Conservation (phyloP, 305 asterid species). For the Fraxinus latifolia region DNA sequence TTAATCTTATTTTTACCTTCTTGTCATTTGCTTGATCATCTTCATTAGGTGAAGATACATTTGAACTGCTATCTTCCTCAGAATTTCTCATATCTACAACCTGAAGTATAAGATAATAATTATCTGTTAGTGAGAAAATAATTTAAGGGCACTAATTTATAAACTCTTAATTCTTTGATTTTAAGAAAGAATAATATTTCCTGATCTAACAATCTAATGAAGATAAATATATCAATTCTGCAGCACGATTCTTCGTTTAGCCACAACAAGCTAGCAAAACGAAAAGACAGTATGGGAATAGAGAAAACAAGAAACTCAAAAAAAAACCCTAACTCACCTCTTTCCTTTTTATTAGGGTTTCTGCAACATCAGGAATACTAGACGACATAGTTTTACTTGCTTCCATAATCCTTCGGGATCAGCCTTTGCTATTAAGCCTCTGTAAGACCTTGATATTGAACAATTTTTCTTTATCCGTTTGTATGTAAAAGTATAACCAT, state of each 20-base stretch:
- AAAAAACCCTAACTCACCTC: constrained; percentile 11
- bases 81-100: neutral
- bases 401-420: neutral
- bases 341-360: constrained; percentile 15
- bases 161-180: too few species aligned
- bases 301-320: neutral
- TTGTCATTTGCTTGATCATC: neutral
- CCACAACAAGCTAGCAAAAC: neutral
- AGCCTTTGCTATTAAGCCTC: neutral
- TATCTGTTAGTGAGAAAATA: neutral
- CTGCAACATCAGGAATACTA: neutral
- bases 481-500: neutral
- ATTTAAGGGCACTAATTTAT: neutral
- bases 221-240: too few species aligned
- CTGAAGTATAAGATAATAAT: neutral
- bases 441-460: neutral
- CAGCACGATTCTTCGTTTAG: neutral
- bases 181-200: too few species aligned
- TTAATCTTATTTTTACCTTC: neutral
- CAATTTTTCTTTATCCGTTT: neutral
- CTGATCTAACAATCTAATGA: too few species aligned
- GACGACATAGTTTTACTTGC: constrained; percentile 13
- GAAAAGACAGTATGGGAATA: neutral
- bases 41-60: neutral
- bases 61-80: neutral